Base-by-base conservation (phyloP, 2,329 filamentous ascomycete species). In the Trichoderma polysporum region DNA sequence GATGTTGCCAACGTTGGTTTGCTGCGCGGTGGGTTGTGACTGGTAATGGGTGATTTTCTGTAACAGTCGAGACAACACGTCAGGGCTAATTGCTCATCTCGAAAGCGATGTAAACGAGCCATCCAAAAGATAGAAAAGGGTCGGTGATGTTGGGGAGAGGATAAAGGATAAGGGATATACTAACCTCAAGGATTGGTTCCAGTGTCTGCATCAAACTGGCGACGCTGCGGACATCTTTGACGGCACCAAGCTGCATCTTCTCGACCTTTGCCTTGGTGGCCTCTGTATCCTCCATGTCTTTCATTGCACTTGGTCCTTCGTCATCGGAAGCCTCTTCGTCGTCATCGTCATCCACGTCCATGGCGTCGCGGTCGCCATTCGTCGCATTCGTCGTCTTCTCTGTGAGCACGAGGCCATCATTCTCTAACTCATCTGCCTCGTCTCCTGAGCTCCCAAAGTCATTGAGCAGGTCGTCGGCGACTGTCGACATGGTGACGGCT, bases 381-480 rank as follows among this genome's bases (percentile, higher is more conserved):
- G 66, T 74, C 77, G 67, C 79, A 71, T 81, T 79, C 50, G 80
- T 71, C 76, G 70, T 75, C 33, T 81, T 78, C 60, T 81, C 79
- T 49, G 80, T 79, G 57, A 80, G 77, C 47, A 83, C 78, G 62
- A 80, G 77, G 62, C 80, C 81, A 70, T 85, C 81, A 66, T 86
- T 82, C 54, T 85, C 83, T 35, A 87, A 83, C 39, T 88, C 87
- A 69, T 90, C 90, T 41, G 85, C 87, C 73, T 95, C 92, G 61
- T 92, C 92, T 60, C 89, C 93, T 6, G 89, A 92, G 75, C 75
- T 78, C 9, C 76, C 79, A 66, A 80, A 80, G 66, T 96, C 92
- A 75, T 95, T 92, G 73, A 98, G 85, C 12, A 99, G 86, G 77
- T 98, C 94, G 75, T 98, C 94, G 69, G 92, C 94, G 70, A 96